Evolutionary conservation across 495 filamentous ascomycete species (phyloP).

Genomic region (Jackrogersella minutella): DNA sequence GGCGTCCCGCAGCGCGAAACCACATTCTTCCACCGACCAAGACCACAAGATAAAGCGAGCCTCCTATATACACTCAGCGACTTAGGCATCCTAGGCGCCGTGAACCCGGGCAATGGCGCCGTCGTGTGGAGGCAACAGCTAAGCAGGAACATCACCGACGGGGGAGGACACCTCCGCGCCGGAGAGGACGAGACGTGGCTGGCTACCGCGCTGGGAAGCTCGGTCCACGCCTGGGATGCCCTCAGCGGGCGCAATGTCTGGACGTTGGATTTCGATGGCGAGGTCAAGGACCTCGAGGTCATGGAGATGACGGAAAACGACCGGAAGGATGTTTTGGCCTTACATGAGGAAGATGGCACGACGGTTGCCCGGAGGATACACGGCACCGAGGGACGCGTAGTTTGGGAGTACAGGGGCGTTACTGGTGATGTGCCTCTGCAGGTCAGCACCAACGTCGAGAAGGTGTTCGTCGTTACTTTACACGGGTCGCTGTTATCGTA

Average conservation of each 20-base stretch:
- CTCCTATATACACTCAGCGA: constrained; percentile 91
- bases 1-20: constrained; percentile 80
- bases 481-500: constrained; percentile 72
- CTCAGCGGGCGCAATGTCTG: constrained; percentile 81
- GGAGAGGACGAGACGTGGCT: constrained; percentile 77
- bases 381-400: constrained; percentile 73
- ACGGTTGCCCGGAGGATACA: constrained; percentile 74
- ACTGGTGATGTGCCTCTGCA: constrained; percentile 78
- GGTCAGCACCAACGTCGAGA: constrained; percentile 75
- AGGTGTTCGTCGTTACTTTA: constrained; percentile 79
- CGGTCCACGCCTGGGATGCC: constrained; percentile 84
- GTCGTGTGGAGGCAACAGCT: constrained; percentile 87
- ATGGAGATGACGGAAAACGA: constrained; percentile 71
- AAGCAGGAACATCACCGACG: constrained; percentile 43
- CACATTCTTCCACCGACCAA: constrained; percentile 94
- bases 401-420: constrained; percentile 77
- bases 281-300: constrained; percentile 81
- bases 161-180: constrained; percentile 69
- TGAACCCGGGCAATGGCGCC: constrained; percentile 85
- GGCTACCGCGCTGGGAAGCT: constrained; percentile 70
- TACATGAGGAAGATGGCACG: constrained; percentile 66
- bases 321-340: constrained; percentile 73
- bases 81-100: constrained; percentile 79
- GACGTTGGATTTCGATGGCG: constrained; percentile 65
- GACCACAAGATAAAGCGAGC: constrained; percentile 79